A percentile compares a stretch with the other conserved stretches of the same genome.
phyloP scores from a whole-genome alignment of 805 yeast genomes.

The Metschnikowia aberdeeniae region DNA sequence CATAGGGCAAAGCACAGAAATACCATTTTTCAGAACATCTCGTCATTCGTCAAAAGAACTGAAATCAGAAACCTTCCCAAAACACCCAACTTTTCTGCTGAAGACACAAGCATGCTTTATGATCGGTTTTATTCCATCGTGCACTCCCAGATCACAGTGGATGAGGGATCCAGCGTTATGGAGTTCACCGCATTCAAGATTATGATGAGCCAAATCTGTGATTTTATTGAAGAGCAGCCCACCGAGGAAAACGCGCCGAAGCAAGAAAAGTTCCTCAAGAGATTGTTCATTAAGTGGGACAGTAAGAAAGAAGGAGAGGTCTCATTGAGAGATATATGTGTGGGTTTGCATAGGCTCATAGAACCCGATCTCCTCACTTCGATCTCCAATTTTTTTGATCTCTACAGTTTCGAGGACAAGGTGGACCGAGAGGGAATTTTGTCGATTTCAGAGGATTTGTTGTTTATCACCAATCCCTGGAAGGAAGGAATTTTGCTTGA shows the following conservation, averaged over 20 bases:
- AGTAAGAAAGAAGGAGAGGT: constrained; percentile 50
- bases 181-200: constrained; percentile 63
- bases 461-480: constrained; percentile 82
- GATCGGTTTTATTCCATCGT: constrained; percentile 80
- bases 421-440: constrained; percentile 77
- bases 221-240: constrained; percentile 52
- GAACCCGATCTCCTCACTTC: constrained; percentile 74
- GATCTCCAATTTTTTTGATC: constrained; percentile 71
- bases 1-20: constrained; percentile 69
- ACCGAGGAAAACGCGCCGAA: constrained; percentile 25
- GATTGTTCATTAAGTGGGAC: constrained; percentile 73
- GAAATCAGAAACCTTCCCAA: constrained; percentile 84
- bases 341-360: constrained; percentile 66
- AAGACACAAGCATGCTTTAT: constrained; percentile 66
- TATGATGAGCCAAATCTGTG: constrained; percentile 76
- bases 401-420: constrained; percentile 54
- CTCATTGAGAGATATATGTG: constrained; percentile 62
- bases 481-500: constrained; percentile 70
- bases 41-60: constrained; percentile 85
- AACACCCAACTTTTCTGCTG: constrained; percentile 54
- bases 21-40: constrained; percentile 79
- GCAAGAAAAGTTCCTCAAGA: constrained; percentile 47
- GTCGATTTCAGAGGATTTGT: constrained; percentile 80
- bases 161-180: constrained; percentile 61
- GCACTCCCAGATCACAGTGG: constrained; percentile 52